Percentiles rank a stretch among this genome's conserved stretches.
Evolutionary conservation across 2,329 filamentous ascomycete genomes (phyloP).

Genomic region (Tolypocladium tundrense): DNA sequence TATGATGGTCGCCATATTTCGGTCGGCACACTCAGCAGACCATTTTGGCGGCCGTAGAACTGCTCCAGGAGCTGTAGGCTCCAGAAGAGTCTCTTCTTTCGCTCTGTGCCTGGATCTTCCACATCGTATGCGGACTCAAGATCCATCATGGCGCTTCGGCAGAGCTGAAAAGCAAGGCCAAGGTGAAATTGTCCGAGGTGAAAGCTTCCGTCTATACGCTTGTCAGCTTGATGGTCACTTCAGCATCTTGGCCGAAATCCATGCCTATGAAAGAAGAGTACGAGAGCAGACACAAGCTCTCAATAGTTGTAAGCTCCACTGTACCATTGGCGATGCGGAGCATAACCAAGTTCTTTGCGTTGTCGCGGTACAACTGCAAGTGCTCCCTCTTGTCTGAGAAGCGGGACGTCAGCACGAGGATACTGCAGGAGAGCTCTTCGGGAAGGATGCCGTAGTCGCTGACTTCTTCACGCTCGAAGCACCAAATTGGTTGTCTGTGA

Average conservation of each 20-base stretch:
- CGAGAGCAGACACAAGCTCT: constrained; percentile 38
- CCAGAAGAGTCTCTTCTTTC: constrained; percentile 41
- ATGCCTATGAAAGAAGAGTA: constrained; percentile 39
- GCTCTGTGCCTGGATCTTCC: constrained; percentile 25
- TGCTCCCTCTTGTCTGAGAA: constrained; percentile 25
- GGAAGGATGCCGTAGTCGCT: constrained; percentile 21
- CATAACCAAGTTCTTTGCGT: constrained; percentile 33
- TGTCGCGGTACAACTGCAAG: constrained; percentile 23
- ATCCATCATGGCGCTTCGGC: constrained; percentile 38
- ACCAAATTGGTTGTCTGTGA: constrained; percentile 34
- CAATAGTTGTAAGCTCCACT: constrained; percentile 37
- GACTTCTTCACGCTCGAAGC: constrained; percentile 31
- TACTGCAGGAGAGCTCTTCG: constrained; percentile 30
- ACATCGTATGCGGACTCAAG: constrained; percentile 25
- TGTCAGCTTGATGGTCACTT: constrained; percentile 1
- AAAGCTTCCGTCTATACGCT: constrained; percentile 31
- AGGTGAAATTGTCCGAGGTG: constrained; percentile 40
- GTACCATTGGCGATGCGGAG: constrained; percentile 39
- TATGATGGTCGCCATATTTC: constrained; percentile 29
- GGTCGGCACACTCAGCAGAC: constrained; percentile 28
- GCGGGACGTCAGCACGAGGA: constrained; percentile 27
- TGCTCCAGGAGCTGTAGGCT: constrained; percentile 40
- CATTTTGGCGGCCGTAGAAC: constrained; percentile 35
- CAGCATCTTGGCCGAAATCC: background rate
- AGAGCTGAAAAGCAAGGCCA: constrained; percentile 38